These are phyloP conservation scores for Akanthomyces dipterigenus DNA, from an alignment of 2,329 filamentous ascomycete species.

Conservation along the genomic window DNA sequence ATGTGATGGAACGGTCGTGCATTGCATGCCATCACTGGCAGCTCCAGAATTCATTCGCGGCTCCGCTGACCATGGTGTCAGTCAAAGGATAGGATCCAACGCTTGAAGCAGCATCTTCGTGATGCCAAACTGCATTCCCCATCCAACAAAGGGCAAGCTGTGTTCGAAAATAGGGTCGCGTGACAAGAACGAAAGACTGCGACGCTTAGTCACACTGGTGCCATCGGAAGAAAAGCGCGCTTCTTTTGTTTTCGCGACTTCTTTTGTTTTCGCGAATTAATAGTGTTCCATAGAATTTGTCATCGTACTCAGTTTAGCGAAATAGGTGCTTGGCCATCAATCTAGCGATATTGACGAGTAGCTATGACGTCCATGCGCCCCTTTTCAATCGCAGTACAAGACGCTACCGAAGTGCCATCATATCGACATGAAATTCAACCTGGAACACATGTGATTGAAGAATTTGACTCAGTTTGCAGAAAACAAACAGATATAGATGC, in stretches of 20 bases:
- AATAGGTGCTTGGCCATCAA: not conserved
- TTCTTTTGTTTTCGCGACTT: not conserved
- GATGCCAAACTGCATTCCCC: not conserved
- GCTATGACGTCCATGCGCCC: not conserved
- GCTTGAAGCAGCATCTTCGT: not conserved
- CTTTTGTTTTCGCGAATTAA: not conserved
- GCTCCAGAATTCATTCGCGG: not conserved
- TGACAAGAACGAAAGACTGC: no score
- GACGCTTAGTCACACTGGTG: not conserved
- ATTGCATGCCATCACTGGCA: not conserved
- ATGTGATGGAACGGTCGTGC: slow-evolving; percentile 5
- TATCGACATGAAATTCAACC: no score
- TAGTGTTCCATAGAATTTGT: not conserved
- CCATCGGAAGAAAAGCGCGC: not conserved
- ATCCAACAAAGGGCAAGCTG: not conserved
- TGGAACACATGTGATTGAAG: not conserved
- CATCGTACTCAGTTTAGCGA: not conserved
- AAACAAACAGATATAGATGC: slow-evolving; percentile 65
- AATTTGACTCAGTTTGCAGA: slow-evolving; percentile 26
- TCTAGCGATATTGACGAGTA: not conserved
- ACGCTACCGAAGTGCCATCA: no score
- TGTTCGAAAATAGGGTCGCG: not conserved
- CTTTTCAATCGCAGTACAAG: no score
- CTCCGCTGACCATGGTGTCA: not conserved
- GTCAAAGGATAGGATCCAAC: not conserved